Conservation (phyloP, 2,329 filamentous ascomycete species). For the Pseudogymnoascus sp. region DNA sequence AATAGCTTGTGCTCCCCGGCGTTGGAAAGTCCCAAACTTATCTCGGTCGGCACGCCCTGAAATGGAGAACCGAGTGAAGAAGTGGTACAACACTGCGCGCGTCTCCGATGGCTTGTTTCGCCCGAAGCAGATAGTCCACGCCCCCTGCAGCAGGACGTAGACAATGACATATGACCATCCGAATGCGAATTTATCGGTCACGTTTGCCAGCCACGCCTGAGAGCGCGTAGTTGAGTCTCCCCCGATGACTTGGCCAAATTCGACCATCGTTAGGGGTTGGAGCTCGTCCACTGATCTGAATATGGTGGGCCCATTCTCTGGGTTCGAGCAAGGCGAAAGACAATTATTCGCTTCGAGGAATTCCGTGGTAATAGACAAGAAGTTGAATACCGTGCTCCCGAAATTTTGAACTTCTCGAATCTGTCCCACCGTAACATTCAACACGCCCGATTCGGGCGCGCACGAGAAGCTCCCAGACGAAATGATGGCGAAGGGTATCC, state of each 20-base stretch:
- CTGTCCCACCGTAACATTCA: neutral
- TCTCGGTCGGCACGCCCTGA: neutral
- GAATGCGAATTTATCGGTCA: neutral
- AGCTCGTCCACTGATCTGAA: neutral
- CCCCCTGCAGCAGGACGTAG: neutral
- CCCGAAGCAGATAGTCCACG: neutral
- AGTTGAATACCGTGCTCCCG: neutral
- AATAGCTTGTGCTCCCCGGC: neutral
- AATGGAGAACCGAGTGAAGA: neutral
- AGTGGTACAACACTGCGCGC: neutral
- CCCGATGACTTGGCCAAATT: neutral
- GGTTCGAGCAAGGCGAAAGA: neutral
- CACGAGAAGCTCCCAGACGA: neutral
- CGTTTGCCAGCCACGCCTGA: neutral
- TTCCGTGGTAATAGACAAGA: neutral
- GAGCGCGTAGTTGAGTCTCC: neutral
- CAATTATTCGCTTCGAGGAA: neutral
- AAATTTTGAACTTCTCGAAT: neutral
- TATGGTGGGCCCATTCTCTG: neutral
- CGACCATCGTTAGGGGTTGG: neutral
- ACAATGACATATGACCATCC: neutral
- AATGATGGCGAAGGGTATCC: neutral
- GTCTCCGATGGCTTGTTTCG: neutral
- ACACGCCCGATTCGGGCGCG: neutral
- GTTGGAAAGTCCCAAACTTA: neutral